Percentiles rank a stretch among this genome's conserved stretches.
These are phyloP conservation scores for Drechslerella dactyloides DNA, from an alignment of 2,329 filamentous ascomycete species.

Conservation along the genomic window DNA sequence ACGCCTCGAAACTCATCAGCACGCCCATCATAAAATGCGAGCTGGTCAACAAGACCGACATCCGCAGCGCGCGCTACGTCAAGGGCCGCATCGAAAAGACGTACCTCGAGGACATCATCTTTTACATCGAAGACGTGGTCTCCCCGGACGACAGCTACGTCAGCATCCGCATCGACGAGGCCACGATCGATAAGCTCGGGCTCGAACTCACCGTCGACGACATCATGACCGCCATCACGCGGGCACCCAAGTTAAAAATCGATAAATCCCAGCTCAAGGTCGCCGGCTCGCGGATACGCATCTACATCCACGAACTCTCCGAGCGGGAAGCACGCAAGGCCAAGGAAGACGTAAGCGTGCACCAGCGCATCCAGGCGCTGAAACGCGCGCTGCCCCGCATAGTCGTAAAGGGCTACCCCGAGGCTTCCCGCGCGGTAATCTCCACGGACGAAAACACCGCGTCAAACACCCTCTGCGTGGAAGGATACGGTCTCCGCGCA, in stretches of 20 bases:
- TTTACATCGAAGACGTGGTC: conserved; percentile 87
- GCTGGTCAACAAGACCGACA: conserved; percentile 74
- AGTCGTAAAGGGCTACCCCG: conserved; percentile 87
- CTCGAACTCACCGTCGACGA: conserved; percentile 77
- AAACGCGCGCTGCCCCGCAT: conserved; percentile 81
- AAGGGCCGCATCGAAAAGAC: conserved; percentile 96
- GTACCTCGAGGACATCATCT: conserved; percentile 79
- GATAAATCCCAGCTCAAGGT: conserved; percentile 70
- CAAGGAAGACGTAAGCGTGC: conserved; percentile 68
- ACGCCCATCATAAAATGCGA: conserved; percentile 92
- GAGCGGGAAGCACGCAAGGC: conserved; percentile 59
- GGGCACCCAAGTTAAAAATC: conserved; percentile 82
- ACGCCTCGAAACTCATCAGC: conserved; percentile 90
- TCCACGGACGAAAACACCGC: conserved; percentile 75
- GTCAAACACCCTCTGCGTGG: conserved; percentile 78
- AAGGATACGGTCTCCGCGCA: conserved; percentile 86
- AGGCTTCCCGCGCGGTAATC: conserved; percentile 85
- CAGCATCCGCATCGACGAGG: conserved; percentile 79
- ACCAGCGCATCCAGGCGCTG: conserved; percentile 81
- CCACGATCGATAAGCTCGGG: conserved; percentile 78
- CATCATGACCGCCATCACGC: conserved; percentile 77
- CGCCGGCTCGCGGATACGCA: conserved; percentile 70
- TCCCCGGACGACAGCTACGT: conserved; percentile 76
- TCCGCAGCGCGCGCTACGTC: conserved; percentile 84
- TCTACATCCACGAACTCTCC: conserved; percentile 69